Percentiles rank a stretch among this genome's conserved stretches.
Evolutionary conservation across 192 early-diverging fungal genomes (phyloP).

Genomic region (Pilobolus umbonatus): DNA sequence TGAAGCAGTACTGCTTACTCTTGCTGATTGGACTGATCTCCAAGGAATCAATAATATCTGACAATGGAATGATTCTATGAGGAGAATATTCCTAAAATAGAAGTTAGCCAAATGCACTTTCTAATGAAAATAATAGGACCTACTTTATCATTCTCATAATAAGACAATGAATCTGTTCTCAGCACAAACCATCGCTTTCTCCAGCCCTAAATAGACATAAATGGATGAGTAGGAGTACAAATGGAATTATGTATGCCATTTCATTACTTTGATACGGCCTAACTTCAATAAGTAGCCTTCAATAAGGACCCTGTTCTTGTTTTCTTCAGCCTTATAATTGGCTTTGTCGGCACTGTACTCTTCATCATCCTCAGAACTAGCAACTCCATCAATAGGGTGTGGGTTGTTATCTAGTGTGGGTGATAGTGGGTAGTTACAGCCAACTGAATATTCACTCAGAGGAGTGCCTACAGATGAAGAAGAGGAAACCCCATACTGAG

Average conservation of each 20-base stretch:
- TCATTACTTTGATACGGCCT: constrained; percentile 45
- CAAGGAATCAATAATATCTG: constrained; percentile 46
- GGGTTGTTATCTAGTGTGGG: constrained; percentile 23
- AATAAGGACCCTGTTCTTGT: constrained; percentile 42
- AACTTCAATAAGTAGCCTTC: constrained; percentile 52
- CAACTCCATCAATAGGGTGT: constrained; percentile 20
- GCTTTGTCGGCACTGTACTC: constrained; percentile 22
- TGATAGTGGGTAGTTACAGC: constrained; percentile 26
- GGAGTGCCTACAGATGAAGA: neutral
- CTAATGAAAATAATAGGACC: neutral
- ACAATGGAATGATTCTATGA: constrained; percentile 43
- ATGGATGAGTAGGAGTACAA: neutral
- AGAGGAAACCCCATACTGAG: constrained; percentile 2
- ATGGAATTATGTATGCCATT: neutral
- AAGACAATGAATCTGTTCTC: constrained; percentile 47
- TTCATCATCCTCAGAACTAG: constrained; percentile 33
- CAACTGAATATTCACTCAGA: constrained; percentile 16
- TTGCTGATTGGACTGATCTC: constrained; percentile 51
- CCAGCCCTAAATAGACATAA: constrained; percentile 40
- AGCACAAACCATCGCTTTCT: constrained; percentile 63
- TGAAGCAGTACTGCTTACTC: constrained; percentile 46
- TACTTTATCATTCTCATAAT: constrained; percentile 61
- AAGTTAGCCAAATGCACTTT: neutral
- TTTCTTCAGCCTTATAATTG: constrained; percentile 39
- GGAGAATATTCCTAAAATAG: constrained; percentile 43